These are phyloP conservation scores for Mucuna pruriens DNA, from an alignment of 306 rosid species.

Conservation along the genomic window DNA sequence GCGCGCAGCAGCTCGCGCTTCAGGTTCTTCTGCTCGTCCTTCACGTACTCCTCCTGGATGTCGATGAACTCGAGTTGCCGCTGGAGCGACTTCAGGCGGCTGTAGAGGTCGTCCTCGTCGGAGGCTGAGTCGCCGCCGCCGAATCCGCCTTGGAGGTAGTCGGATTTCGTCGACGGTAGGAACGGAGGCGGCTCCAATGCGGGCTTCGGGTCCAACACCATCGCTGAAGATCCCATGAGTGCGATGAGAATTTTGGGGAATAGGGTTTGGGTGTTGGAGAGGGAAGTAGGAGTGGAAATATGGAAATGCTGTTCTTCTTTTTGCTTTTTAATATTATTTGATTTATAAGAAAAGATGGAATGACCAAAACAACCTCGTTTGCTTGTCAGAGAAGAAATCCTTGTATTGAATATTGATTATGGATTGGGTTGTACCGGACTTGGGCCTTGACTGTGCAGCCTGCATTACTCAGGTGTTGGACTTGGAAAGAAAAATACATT, in stretches of 20 bases:
- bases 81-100: constrained; percentile 73
- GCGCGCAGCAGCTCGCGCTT: constrained; percentile 97
- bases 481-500: no score
- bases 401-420: no score
- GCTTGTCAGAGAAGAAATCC: no score
- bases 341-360: background rate
- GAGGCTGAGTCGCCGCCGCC: constrained; percentile 39
- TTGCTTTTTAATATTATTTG: background rate
- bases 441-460: no score
- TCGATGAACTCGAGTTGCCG: constrained; percentile 91
- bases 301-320: no score
- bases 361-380: no score
- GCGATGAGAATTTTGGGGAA: constrained; percentile 19
- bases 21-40: constrained; percentile 93
- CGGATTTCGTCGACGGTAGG: constrained; percentile 61
- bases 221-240: constrained; percentile 75
- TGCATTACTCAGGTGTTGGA: no score
- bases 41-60: constrained; percentile 91
- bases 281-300: background rate
- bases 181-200: constrained; percentile 69
- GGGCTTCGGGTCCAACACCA: constrained; percentile 78
- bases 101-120: constrained; percentile 90
- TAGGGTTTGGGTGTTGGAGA: constrained; percentile 29
- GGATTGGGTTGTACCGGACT: no score
- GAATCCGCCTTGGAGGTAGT: constrained; percentile 40